Conservation (phyloP, 306 rosid species). For the Hippophae tibetana region DNA sequence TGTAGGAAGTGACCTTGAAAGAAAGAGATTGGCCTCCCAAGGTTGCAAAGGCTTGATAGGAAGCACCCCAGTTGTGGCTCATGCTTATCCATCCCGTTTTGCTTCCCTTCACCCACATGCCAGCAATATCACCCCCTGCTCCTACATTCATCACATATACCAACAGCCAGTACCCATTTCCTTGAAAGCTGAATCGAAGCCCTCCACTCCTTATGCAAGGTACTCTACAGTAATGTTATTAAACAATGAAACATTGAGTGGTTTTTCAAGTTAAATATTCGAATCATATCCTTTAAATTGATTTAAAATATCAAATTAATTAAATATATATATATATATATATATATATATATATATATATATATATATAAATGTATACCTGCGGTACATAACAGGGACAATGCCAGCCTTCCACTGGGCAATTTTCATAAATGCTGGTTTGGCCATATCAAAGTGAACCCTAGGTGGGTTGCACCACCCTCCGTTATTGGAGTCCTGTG, state of each 20-base stretch:
- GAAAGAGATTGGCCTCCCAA: slow-evolving; percentile 70
- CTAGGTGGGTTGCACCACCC: slow-evolving; percentile 98
- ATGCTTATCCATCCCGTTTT: slow-evolving; percentile 66
- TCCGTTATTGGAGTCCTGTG: slow-evolving; percentile 51
- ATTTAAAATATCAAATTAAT: no score
- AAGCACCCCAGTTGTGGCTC: slow-evolving; percentile 99
- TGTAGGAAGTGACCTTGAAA: slow-evolving; percentile 63
- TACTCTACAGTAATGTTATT: slow-evolving; percentile 31
- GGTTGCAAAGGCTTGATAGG: slow-evolving; percentile 77
- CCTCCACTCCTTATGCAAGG: slow-evolving; percentile 62
- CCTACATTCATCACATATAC: slow-evolving; percentile 89
- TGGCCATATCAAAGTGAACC: slow-evolving; percentile 77
- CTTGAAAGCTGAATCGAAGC: slow-evolving; percentile 62
- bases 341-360: no score
- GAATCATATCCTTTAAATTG: background rate
- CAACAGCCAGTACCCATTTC: slow-evolving; percentile 85
- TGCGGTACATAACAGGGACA: slow-evolving; percentile 64
- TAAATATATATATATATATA: no score
- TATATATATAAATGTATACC: slow-evolving; percentile 22
- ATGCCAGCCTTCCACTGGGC: slow-evolving; percentile 78
- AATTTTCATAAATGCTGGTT: slow-evolving; percentile 86
- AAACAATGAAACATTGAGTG: no score
- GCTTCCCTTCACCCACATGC: slow-evolving; percentile 76
- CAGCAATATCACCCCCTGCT: slow-evolving; percentile 78
- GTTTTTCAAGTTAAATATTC: background rate